Evolutionary conservation across 208 protist species (phyloP).

Genomic region (Wallacemonas collosoma): DNA sequence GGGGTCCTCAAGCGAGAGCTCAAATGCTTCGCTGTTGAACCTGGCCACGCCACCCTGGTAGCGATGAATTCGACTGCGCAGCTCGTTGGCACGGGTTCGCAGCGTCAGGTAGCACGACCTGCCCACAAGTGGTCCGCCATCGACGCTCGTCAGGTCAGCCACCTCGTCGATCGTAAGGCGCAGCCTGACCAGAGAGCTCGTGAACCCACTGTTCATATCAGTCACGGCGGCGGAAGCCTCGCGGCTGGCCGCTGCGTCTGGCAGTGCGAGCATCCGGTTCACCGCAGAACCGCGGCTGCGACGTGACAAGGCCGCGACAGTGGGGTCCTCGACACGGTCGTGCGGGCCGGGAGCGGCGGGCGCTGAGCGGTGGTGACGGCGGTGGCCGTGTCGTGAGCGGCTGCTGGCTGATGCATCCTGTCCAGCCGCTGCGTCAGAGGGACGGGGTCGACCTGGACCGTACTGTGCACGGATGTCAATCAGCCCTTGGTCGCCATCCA

Average conservation of each 20-base stretch:
- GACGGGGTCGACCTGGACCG: background rate
- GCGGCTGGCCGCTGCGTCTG: conserved; percentile 9
- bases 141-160: conserved; percentile 43
- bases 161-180: conserved; percentile 53
- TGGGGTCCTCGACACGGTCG: conserved; percentile 6
- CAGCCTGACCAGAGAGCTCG: conserved; percentile 35
- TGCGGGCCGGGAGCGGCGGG: too few species aligned
- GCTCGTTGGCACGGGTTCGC: conserved; percentile 29
- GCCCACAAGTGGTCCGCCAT: conserved; percentile 39
- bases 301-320: conserved; percentile 1
- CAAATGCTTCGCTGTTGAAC: conserved; percentile 58
- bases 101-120: conserved; percentile 58
- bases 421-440: background rate
- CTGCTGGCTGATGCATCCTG: background rate
- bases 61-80: conserved; percentile 27
- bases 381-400: background rate
- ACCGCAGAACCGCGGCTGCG: conserved; percentile 16
- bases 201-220: conserved; percentile 5
- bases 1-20: conserved; percentile 41
- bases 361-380: background rate
- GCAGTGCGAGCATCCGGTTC: conserved; percentile 27
- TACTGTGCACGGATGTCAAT: conserved; percentile 8
- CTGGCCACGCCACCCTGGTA: conserved; percentile 48
- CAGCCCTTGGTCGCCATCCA: conserved; percentile 21
- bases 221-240: conserved; percentile 22